A percentile compares a stretch with the other conserved stretches of the same genome.
Evolutionary conservation across 2,329 filamentous ascomycete genomes (phyloP).

Genomic region (Tolypocladium inflatum): DNA sequence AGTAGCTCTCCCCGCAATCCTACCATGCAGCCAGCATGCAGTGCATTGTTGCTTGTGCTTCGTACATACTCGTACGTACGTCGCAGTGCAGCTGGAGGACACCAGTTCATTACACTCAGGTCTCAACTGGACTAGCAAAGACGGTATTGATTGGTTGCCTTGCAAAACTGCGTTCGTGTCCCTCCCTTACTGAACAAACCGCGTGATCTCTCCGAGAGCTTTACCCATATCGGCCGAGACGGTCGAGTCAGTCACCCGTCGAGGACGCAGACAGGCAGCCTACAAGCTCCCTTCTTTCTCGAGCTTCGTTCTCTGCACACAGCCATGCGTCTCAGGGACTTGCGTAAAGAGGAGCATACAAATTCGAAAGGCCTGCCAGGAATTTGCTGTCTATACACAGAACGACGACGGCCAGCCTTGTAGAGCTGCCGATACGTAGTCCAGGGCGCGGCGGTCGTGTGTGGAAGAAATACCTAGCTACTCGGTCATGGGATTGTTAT

Average conservation of each 20-base stretch:
- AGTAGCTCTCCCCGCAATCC: background rate
- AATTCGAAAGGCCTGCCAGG: background rate
- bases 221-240: background rate
- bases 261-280: background rate
- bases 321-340: background rate
- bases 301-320: background rate
- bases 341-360: background rate
- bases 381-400: background rate
- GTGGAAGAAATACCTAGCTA: too few relatives aligned
- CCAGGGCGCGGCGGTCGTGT: too few relatives aligned
- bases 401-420: background rate
- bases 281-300: background rate
- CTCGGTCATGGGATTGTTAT: too few relatives aligned
- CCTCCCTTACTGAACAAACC: too few relatives aligned
- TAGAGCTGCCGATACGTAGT: background rate
- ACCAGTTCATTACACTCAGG: too few relatives aligned
- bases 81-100: too few relatives aligned
- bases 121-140: background rate
- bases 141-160: background rate
- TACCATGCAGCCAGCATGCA: background rate
- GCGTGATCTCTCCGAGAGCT: background rate
- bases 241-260: background rate
- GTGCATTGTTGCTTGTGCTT: background rate
- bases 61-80: too few relatives aligned
- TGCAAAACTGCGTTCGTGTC: too few relatives aligned